Percentiles rank a stretch among this genome's conserved stretches.
These are phyloP conservation scores for Solanum bulbocastanum DNA, from an alignment of 257 asterid genomes.

Conservation along the genomic window DNA sequence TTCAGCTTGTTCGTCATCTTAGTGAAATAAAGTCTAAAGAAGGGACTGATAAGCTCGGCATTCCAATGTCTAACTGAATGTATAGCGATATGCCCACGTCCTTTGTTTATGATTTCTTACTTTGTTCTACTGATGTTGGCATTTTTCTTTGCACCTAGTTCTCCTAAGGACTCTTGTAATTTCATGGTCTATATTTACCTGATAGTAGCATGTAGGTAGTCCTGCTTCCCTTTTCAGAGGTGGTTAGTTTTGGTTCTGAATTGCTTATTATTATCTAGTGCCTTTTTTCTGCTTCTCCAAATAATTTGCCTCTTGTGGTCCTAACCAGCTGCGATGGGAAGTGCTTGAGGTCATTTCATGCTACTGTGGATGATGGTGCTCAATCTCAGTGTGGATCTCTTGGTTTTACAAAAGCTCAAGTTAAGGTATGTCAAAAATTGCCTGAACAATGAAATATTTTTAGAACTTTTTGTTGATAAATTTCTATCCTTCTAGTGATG, in stretches of 20 bases:
- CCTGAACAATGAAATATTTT: not conserved
- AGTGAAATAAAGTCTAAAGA: not conserved
- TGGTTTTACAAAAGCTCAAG: slow-evolving; percentile 39
- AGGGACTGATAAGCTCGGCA: not conserved
- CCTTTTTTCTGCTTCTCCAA: not conserved
- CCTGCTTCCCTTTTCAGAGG: not conserved
- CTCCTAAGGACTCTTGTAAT: not conserved
- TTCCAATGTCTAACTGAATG: not conserved
- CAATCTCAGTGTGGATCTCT: slow-evolving; percentile 57
- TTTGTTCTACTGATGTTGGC: not conserved
- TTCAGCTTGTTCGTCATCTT: not conserved
- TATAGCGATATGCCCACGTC: not conserved
- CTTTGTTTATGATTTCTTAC: not conserved
- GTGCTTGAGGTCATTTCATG: slow-evolving; percentile 90
- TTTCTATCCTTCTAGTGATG: not conserved
- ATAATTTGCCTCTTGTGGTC: not conserved
- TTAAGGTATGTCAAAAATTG: slow-evolving; percentile 28
- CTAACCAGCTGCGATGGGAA: slow-evolving; percentile 70
- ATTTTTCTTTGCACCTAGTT: not conserved
- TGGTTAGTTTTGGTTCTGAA: not conserved
- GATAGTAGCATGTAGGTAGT: not conserved
- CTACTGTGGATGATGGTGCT: slow-evolving; percentile 47
- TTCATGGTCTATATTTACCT: not conserved
- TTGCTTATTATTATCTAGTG: not conserved
- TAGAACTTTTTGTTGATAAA: not conserved